These are phyloP conservation scores for Scorias spongiosa DNA, from an alignment of 2,329 filamentous ascomycete species.

Conservation along the genomic window DNA sequence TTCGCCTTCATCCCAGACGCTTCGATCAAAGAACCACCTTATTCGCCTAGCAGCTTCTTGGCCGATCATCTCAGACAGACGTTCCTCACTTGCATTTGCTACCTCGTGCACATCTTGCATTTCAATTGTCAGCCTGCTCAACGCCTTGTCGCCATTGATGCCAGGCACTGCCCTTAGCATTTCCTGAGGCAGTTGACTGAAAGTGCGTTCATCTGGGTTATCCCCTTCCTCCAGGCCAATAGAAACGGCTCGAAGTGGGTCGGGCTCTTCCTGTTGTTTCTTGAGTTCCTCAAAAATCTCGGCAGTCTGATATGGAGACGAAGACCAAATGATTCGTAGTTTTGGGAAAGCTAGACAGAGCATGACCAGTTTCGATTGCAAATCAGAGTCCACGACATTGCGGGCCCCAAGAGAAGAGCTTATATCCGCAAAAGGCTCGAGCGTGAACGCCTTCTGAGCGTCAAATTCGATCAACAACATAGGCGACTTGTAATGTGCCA, in stretches of 20 bases:
- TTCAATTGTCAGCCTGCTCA: constrained; percentile 56
- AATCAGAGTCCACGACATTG: constrained; percentile 49
- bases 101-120: constrained; percentile 66
- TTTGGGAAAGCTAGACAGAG: constrained; percentile 83
- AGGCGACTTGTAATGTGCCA: constrained; percentile 74
- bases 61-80: constrained; percentile 61
- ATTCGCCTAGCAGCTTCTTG: constrained; percentile 64
- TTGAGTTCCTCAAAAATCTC: constrained; percentile 95
- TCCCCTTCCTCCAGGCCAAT: constrained; percentile 56
- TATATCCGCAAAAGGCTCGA: constrained; percentile 45
- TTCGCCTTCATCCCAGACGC: constrained; percentile 35
- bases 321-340: constrained; percentile 86
- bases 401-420: constrained; percentile 50
- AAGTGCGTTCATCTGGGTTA: constrained; percentile 44
- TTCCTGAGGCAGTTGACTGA: constrained; percentile 76
- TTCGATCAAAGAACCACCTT: constrained; percentile 61
- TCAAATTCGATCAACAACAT: constrained; percentile 97
- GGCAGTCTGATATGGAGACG: constrained; percentile 84
- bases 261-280: constrained; percentile 74
- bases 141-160: constrained; percentile 56
- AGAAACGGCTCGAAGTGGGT: constrained; percentile 73
- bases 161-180: constrained; percentile 79
- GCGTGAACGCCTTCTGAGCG: constrained; percentile 89
- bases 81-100: constrained; percentile 66
- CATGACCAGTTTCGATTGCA: constrained; percentile 84